These are phyloP conservation scores for Tulasnella sp. DNA, from an alignment of 768 basidiomycete species.

Conservation along the genomic window DNA sequence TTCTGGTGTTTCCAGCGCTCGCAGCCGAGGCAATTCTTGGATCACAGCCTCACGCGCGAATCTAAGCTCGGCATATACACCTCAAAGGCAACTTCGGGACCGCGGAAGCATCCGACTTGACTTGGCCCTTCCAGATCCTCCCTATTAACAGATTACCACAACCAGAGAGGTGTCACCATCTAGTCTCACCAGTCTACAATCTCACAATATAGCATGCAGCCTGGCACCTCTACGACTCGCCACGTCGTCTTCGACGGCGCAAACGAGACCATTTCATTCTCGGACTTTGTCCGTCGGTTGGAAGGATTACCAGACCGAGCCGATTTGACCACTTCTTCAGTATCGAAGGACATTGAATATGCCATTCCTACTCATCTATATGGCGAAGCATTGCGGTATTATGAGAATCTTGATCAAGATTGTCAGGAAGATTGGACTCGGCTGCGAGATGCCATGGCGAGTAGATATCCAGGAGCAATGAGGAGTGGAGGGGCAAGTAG, in stretches of 20 bases:
- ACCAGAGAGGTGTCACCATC: too few species aligned
- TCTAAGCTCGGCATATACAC: too few species aligned
- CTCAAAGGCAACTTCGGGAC: too few species aligned
- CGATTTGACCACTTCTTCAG: neutral
- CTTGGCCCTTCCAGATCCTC: neutral
- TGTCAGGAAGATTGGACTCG: neutral
- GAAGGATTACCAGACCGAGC: neutral
- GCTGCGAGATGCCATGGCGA: neutral
- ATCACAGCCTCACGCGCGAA: too few species aligned
- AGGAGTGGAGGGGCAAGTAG: neutral
- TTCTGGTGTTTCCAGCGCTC: too few species aligned
- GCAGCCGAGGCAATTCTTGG: too few species aligned
- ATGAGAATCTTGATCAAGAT: neutral
- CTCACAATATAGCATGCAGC: neutral
- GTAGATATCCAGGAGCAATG: neutral
- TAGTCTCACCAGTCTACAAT: neutral
- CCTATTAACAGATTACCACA: neutral
- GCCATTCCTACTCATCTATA: neutral
- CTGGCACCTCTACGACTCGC: neutral
- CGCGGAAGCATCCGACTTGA: neutral
- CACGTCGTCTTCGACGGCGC: neutral
- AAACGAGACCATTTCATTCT: neutral
- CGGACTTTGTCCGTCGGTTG: neutral
- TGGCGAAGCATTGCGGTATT: neutral
- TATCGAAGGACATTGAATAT: neutral